Conservation (phyloP, 1,284 basidiomycete genomes). For the Chalciporus sp. region DNA sequence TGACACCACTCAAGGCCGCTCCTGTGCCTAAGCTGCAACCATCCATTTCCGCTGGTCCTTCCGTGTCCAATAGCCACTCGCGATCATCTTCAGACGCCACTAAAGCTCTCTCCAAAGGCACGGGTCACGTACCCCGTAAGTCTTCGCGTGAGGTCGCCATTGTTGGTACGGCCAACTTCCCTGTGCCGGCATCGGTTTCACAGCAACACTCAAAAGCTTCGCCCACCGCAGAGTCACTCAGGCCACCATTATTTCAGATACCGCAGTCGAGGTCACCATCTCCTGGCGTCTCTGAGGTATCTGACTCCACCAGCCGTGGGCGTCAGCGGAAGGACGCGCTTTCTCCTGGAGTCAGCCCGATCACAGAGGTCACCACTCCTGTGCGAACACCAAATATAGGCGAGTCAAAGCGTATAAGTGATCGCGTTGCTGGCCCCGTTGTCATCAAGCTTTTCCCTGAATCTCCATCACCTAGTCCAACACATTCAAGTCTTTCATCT, state of each 20-base stretch:
- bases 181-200: slow-evolving; percentile 28
- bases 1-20: slow-evolving; percentile 53
- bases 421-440: slow-evolving; percentile 61
- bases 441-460: slow-evolving; percentile 46
- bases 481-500: slow-evolving; percentile 28
- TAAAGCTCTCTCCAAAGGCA: slow-evolving; percentile 13
- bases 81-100: slow-evolving; percentile 51
- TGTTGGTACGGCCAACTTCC: slow-evolving; percentile 45
- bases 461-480: slow-evolving; percentile 28
- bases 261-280: slow-evolving; percentile 53
- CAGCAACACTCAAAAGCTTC: slow-evolving; percentile 24
- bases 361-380: slow-evolving; percentile 33
- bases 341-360: slow-evolving; percentile 32
- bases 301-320: slow-evolving; percentile 32
- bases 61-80: slow-evolving; percentile 33
- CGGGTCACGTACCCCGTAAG: slow-evolving; percentile 36
- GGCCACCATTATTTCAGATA: slow-evolving; percentile 53
- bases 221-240: slow-evolving; percentile 27
- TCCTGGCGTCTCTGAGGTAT: slow-evolving; percentile 39
- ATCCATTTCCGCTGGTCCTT: slow-evolving; percentile 23
- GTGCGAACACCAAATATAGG: slow-evolving; percentile 58
- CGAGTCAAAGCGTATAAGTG: slow-evolving; percentile 54
- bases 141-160: slow-evolving; percentile 60
- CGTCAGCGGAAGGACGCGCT: slow-evolving; percentile 40
- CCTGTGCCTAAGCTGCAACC: slow-evolving; percentile 33